Base-by-base conservation (phyloP, 257 asterid species). In the Coffea canephora region DNA sequence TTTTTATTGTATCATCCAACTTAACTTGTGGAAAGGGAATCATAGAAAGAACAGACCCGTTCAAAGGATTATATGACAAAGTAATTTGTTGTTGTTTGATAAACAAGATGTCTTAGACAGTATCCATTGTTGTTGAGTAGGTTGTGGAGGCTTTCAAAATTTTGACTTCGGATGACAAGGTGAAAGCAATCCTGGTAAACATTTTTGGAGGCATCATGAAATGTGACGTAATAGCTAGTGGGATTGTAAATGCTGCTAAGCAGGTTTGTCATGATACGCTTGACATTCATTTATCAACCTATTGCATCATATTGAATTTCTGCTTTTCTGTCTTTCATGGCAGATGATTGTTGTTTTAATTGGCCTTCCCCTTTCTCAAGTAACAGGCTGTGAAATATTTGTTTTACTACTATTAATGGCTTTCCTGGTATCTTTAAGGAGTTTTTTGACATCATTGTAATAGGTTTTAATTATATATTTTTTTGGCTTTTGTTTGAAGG, bases 131-230 rank as follows among this genome's bases (percentile, higher is more conserved):
- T 81, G 73, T 79, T 82, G 78, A 78, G 73, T 88, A 96, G 99
- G 99, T 96, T 79, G 98, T 96, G 86, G 99, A 96, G 88, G 99
- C 97, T 79, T 96, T 96, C 79, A 96, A 94, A 85, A 96, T 96
- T 81, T 86, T 96, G 86, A 96, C 99, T 36, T 90, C 99, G 54
- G 99, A 96, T 82, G 96, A 96, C 66, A 96, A 94, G 87, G 99
- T 96, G 84, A 96, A 94, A 86, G 99, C 95, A 77, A 96, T 96
- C 78, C 89, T 96, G 77, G 99, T 96, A 84, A 94, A 96, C 91
- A 94, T 96, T 75, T 96, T 96, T 84, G 99, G 99, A 82, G 99
- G 99, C 85, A 96, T 96, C 68, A 96, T 96, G 99, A 94, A 96
- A 88, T 96, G 99, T 59, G 99, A 96, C 79, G 93, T 96, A 16